These are phyloP conservation scores for Zanthoxylum bungeanum DNA, from an alignment of 345 rosid species.

Conservation along the genomic window DNA sequence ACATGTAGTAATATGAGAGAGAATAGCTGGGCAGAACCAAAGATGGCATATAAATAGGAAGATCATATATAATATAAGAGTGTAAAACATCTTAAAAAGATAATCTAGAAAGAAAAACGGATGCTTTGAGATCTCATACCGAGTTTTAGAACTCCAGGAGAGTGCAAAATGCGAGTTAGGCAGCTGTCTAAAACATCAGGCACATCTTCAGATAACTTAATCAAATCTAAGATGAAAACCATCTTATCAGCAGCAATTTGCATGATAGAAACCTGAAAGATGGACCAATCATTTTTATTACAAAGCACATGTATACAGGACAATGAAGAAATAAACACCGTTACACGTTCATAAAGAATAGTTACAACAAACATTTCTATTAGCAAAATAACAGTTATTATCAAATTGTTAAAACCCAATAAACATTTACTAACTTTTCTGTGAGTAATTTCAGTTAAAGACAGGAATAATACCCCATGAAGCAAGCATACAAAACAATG, in stretches of 20 bases:
- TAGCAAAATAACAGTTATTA: neutral
- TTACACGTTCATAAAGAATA: neutral
- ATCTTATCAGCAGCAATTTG: constrained; percentile 75
- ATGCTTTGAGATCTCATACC: constrained; percentile 42
- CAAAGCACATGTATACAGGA: neutral
- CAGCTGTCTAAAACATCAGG: constrained; percentile 63
- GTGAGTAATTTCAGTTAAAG: neutral
- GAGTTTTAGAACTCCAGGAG: constrained; percentile 68
- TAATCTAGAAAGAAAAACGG: neutral
- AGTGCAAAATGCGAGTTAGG: constrained; percentile 73
- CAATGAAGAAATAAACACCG: neutral
- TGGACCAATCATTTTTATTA: neutral
- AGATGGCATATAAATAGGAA: neutral
- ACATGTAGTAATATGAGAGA: neutral
- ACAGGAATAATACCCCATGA: neutral
- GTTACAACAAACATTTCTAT: neutral
- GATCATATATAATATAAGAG: neutral
- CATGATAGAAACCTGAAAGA: constrained; percentile 89
- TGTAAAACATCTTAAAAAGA: neutral
- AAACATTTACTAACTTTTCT: neutral
- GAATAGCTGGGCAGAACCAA: neutral
- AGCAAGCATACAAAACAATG: neutral
- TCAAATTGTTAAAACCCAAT: neutral
- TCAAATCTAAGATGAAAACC: constrained; percentile 83
- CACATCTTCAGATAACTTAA: constrained; percentile 65